These are phyloP conservation scores for Phytophthora ramorum DNA, from an alignment of 352 stramenopile species.

Conservation along the genomic window DNA sequence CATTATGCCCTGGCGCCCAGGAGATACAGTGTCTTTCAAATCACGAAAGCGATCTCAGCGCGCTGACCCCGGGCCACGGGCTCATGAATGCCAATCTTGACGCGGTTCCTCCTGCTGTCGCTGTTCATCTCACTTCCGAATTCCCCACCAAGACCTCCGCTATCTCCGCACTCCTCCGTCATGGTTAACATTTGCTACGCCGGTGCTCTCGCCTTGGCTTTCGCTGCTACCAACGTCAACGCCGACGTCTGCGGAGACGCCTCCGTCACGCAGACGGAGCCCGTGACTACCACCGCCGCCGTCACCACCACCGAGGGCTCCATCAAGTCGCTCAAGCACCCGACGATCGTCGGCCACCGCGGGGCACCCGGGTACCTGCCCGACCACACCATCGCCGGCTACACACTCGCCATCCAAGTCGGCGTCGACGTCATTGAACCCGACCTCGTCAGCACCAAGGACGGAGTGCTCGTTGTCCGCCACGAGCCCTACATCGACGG, in stretches of 20 bases:
- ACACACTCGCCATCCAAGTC: conserved; percentile 89
- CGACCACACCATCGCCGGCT: conserved; percentile 91
- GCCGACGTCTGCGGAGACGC: conserved; percentile 39
- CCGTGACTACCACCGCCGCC: conserved; percentile 5
- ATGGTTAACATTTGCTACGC: conserved; percentile 62
- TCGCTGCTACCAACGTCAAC: conserved; percentile 33
- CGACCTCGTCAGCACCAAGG: conserved; percentile 90
- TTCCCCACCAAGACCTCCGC: conserved; percentile 9
- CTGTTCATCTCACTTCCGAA: conserved; percentile 26
- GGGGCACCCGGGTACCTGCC: conserved; percentile 90
- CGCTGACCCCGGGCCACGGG: not conserved
- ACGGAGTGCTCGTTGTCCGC: conserved; percentile 82
- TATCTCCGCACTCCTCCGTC: not conserved
- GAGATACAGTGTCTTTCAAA: conserved; percentile 23
- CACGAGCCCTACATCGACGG: conserved; percentile 91
- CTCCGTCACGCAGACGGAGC: conserved; percentile 30
- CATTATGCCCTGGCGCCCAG: conserved; percentile 20
- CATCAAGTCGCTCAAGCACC: conserved; percentile 48
- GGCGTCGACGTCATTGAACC: conserved; percentile 94
- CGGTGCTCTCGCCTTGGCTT: conserved; percentile 25
- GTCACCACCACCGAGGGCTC: not conserved
- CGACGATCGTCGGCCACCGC: conserved; percentile 82
- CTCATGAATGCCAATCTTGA: conserved; percentile 18
- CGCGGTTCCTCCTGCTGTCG: conserved; percentile 15
- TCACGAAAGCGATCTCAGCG: not conserved